Evolutionary conservation across 805 yeast species (phyloP), one percentile per base, ranked within the genome.

Genomic region (Candida caryicola): DNA sequence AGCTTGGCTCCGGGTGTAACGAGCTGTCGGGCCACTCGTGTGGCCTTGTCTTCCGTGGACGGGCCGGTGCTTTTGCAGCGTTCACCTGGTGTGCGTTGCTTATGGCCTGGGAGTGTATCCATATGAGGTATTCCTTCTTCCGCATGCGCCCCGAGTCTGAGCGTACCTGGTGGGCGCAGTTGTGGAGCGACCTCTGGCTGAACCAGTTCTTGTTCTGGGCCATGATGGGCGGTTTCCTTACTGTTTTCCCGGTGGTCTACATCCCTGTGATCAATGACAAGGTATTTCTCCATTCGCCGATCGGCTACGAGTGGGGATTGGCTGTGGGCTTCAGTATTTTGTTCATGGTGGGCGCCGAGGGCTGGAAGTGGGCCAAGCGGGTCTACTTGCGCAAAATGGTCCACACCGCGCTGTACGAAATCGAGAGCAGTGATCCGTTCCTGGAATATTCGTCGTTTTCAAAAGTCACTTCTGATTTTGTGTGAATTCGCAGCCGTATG

Each of bases 21-120:
- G 36, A 47, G 7, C 54, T 58, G 8, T 40, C 49, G 19, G 17
- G 43, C 4, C 51, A 48, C 3, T 46, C 40, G 5, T 65, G 70
- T 45, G 41, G 46, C 40, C 54, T 63, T 41, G 70, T 64, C 4
- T 62, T 62, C 49, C 47, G 61, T 46, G 71, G 69, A 10, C 52
- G 71, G 45, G 55, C 68, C 4, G 66, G 66, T 2, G 51, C 69
- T 3, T 65, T 65, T 41, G 69, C 64, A 4, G 61, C 56, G 19
- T 61, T 65, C 62, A 62, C 68, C 1, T 65, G 71, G 71, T 63
- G 69, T 55, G 69, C 69, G 2, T 60, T 64, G 34, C 50, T 64
- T 13, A 51, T 64, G 40, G 66, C 69, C 5, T 65, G 69, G 69
- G 70, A 65, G 45, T 65, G 71, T 47, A 48, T 65, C 30, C 69